Base-by-base conservation (phyloP, 139 green algal genomes). In the Chlorella sp. region DNA sequence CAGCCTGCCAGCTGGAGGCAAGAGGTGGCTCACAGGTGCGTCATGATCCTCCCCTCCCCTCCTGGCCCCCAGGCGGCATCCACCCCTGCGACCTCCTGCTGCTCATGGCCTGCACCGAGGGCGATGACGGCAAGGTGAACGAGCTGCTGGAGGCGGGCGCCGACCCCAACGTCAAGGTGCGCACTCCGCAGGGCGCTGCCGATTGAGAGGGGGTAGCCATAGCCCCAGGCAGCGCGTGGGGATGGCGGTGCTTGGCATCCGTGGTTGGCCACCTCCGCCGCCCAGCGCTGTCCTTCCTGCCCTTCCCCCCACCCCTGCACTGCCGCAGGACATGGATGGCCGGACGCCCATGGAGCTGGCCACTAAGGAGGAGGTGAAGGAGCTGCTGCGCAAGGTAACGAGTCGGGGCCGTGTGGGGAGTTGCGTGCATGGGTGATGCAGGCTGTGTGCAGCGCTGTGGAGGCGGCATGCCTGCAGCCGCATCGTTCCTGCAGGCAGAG, bases 41-140 rank as follows among this genome's bases (percentile, higher is more conserved):
- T n/a, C n/a, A n/a, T n/a, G n/a, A 16, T 20, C 56, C 44, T 16
- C 2, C 39, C 3, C n/a, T 67, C 1, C 28, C 51, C 64, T 0
- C 64, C 12, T n/a, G 38, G 23, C n/a, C 18, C 25, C 26, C 88
- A 91, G 90, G 80, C 80, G 94, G 91, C 36, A 86, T 92, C n/a
- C 88, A 96, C 74, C 95, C 96, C 4, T 90, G 95, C 16, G 96
- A 99, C 89, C 90, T 98, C 20, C 91, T 99, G 76, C 92, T 99
- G 78, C 86, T 99, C 18, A 94, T 98, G 88, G 95, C 97, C 0
- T 89, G 90, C 74, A 87, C 75, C 39, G 97, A 99, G 85, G 94
- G 94, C 62, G 97, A 99, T 76, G 87, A 88, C 12, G 96, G 96
- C 41, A 99, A 99, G 90, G 95, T 99, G 39, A 90, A 92, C 62